phyloP scores from a whole-genome alignment of 2,329 filamentous ascomycete genomes.

The Hirsutella rhossiliensis region DNA sequence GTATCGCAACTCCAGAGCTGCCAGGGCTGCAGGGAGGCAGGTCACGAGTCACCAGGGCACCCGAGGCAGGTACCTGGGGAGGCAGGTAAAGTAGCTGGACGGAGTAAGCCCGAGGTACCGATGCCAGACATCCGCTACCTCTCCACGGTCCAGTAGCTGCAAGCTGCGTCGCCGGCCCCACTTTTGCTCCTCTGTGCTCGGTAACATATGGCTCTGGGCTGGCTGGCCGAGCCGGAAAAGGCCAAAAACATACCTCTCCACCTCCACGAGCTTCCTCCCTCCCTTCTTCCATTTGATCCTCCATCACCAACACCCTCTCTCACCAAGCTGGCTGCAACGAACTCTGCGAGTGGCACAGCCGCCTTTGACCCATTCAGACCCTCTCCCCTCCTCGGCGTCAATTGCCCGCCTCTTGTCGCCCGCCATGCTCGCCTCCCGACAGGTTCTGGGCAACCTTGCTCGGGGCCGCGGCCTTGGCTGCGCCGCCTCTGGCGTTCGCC shows the following conservation, averaged over 20 bases:
- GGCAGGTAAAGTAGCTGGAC: background rate
- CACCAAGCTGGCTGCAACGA: conserved; percentile 3
- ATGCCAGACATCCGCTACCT: too few relatives aligned
- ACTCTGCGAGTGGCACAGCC: conserved; percentile 9
- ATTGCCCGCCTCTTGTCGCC: conserved; percentile 16
- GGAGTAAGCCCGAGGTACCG: too few relatives aligned
- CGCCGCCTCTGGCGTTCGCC: conserved; percentile 49
- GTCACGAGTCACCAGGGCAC: too few relatives aligned
- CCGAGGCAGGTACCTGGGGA: too few relatives aligned
- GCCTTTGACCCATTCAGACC: conserved; percentile 11
- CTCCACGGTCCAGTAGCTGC: too few relatives aligned
- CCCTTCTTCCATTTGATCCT: conserved; percentile 5
- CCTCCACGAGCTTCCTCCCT: conserved; percentile 5
- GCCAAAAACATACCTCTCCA: conserved; percentile 16
- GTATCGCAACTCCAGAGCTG: too few relatives aligned
- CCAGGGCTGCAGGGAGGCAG: too few relatives aligned
- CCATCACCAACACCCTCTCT: conserved; percentile 1
- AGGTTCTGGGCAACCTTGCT: conserved; percentile 53
- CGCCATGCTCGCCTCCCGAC: conserved; percentile 60
- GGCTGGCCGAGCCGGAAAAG: conserved; percentile 3
- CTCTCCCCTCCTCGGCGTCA: conserved; percentile 10
- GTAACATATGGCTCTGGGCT: conserved; percentile 7
- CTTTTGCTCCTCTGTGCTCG: conserved; percentile 5
- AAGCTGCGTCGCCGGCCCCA: conserved; percentile 1
- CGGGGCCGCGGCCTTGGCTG: conserved; percentile 44